Conservation (phyloP, 305 asterid genomes). For the Coffea humblotiana region DNA sequence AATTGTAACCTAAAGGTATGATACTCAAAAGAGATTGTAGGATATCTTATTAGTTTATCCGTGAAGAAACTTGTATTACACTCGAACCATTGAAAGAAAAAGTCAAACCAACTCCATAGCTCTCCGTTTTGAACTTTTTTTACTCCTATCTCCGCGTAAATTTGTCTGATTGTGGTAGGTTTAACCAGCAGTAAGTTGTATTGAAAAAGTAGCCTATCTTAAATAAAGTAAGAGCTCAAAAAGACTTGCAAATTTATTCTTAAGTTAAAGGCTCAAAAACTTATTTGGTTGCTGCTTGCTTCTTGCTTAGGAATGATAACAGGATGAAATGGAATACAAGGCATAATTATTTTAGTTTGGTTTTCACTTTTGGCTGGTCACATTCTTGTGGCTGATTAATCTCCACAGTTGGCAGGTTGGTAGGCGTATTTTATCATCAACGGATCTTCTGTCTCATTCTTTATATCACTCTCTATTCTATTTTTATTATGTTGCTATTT, state of each 20-base stretch:
- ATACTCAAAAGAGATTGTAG: no score
- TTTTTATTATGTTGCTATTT: no score
- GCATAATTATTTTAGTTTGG: background rate
- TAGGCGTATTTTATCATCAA: background rate
- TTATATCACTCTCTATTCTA: fast-evolving
- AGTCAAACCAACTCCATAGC: no score
- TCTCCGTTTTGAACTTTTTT: no score
- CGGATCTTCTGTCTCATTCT: no score
- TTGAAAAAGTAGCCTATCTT: background rate
- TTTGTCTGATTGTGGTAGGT: background rate
- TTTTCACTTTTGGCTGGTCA: background rate
- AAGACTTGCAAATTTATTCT: background rate
- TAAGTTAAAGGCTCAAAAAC: no score
- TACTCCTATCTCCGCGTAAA: no score
- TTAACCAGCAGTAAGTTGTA: background rate
- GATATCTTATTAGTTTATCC: no score
- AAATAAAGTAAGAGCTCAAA: background rate
- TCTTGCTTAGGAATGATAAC: background rate
- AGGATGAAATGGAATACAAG: background rate
- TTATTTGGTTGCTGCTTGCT: background rate
- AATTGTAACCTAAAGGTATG: no score
- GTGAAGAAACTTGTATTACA: no score
- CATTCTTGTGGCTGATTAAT: background rate
- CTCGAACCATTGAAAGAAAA: no score
- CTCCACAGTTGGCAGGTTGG: background rate